phyloP scores from a whole-genome alignment of 1,284 basidiomycete genomes.

The Bondarzewia mesenterica region DNA sequence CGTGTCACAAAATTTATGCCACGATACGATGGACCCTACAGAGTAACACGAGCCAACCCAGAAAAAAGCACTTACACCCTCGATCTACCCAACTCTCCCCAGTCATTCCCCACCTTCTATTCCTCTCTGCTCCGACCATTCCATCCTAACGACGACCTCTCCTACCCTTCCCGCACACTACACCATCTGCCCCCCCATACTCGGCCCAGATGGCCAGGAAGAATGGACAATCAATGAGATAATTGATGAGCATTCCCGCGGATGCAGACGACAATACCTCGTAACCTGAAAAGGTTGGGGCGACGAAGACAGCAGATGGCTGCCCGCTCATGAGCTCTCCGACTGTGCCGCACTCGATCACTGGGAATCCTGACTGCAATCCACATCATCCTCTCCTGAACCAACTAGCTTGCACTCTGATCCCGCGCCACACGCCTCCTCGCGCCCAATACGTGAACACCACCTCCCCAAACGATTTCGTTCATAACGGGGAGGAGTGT shows the following conservation, averaged over 20 bases:
- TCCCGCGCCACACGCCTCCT: too few species aligned
- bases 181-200: constrained; percentile 7
- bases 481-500: too few species aligned
- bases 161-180: constrained; percentile 9
- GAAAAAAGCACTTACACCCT: constrained; percentile 12
- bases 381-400: too few species aligned
- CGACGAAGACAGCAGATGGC: background rate
- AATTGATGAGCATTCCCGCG: constrained; percentile 10
- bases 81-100: constrained; percentile 6
- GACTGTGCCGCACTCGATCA: too few species aligned
- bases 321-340: too few species aligned
- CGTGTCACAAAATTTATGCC: constrained; percentile 18
- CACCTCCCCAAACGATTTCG: too few species aligned
- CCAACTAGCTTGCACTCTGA: too few species aligned
- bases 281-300: background rate
- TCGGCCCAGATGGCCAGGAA: constrained; percentile 8
- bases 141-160: background rate
- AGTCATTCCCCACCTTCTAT: constrained; percentile 8
- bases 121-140: background rate
- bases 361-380: too few species aligned
- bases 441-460: too few species aligned
- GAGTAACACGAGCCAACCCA: constrained; percentile 6
- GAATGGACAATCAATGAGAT: constrained; percentile 11
- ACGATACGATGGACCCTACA: constrained; percentile 14
- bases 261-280: background rate